phyloP scores from a whole-genome alignment of 2,329 filamentous ascomycete species.

The Aschersonia sp. region DNA sequence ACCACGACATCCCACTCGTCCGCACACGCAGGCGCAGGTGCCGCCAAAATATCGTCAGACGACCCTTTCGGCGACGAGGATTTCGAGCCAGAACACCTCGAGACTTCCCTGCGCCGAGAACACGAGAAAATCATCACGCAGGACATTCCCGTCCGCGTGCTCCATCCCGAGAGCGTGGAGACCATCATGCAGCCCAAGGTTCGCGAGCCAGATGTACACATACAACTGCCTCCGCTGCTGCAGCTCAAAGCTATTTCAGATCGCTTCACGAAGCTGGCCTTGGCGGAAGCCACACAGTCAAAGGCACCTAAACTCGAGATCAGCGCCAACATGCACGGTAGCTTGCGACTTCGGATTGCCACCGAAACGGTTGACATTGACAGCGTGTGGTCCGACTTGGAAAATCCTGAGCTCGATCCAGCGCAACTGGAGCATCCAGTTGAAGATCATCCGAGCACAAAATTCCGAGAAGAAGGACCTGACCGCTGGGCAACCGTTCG shows the following conservation, averaged over 20 bases:
- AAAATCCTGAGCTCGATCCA: conserved; percentile 79
- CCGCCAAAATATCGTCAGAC: conserved; percentile 15
- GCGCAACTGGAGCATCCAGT: conserved; percentile 57
- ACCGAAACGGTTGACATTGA: conserved; percentile 78
- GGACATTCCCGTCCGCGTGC: conserved; percentile 86
- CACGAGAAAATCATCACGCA: conserved; percentile 89
- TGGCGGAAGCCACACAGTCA: conserved; percentile 25
- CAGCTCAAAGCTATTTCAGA: conserved; percentile 92
- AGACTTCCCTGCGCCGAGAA: conserved; percentile 47
- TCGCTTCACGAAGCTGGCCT: conserved; percentile 78
- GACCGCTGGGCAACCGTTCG: conserved; percentile 79
- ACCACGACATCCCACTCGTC: conserved; percentile 44
- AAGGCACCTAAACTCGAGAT: conserved; percentile 61
- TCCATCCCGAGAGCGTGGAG: conserved; percentile 72
- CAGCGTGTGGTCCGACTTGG: conserved; percentile 72
- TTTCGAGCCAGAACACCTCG: conserved; percentile 35
- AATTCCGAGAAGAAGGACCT: conserved; percentile 62
- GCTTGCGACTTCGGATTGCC: conserved; percentile 61
- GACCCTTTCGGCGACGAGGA: conserved; percentile 26
- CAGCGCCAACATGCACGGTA: conserved; percentile 89
- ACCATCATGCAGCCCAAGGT: conserved; percentile 87
- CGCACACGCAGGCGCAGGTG: conserved; percentile 12
- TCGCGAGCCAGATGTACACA: conserved; percentile 85
- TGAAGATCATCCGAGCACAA: conserved; percentile 68
- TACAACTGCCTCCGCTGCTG: conserved; percentile 71